Conservation (phyloP, 352 stramenopile genomes). For the Phytophthora meadii region DNA sequence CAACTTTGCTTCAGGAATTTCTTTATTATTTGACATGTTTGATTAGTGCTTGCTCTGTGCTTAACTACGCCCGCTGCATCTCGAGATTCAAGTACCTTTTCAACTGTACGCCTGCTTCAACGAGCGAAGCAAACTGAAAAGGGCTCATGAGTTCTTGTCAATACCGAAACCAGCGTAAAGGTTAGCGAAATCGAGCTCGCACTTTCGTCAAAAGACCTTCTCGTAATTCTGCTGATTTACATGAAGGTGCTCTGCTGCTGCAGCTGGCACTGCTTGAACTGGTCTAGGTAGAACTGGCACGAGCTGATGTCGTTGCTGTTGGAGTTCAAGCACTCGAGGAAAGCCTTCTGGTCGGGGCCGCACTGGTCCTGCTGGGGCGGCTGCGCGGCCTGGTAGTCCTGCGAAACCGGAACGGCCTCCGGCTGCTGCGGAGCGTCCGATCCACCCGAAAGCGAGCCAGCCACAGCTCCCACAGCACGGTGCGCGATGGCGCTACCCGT, state of each 20-base stretch:
- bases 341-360: constrained; percentile 78
- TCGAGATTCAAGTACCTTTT: not conserved
- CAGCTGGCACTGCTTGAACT: constrained; percentile 87
- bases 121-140: constrained; percentile 7
- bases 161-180: not conserved
- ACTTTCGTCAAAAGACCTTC: constrained; percentile 10
- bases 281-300: constrained; percentile 91
- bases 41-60: constrained; percentile 10
- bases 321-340: constrained; percentile 86
- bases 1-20: constrained; percentile 9
- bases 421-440: constrained; percentile 56
- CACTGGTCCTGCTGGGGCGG: constrained; percentile 65
- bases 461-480: constrained; percentile 86
- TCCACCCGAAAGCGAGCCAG: constrained; percentile 68
- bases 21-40: constrained; percentile 19
- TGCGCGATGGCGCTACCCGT: constrained; percentile 97
- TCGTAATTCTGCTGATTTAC: constrained; percentile 36
- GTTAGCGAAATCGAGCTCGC: constrained; percentile 3
- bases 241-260: constrained; percentile 77
- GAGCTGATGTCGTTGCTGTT: constrained; percentile 89
- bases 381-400: constrained; percentile 37
- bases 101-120: not conserved
- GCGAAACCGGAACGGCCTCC: constrained; percentile 35
- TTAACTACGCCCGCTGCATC: not conserved
- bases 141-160: not conserved